Base-by-base conservation (phyloP, 768 basidiomycete genomes). In the Amanita rubescens region DNA sequence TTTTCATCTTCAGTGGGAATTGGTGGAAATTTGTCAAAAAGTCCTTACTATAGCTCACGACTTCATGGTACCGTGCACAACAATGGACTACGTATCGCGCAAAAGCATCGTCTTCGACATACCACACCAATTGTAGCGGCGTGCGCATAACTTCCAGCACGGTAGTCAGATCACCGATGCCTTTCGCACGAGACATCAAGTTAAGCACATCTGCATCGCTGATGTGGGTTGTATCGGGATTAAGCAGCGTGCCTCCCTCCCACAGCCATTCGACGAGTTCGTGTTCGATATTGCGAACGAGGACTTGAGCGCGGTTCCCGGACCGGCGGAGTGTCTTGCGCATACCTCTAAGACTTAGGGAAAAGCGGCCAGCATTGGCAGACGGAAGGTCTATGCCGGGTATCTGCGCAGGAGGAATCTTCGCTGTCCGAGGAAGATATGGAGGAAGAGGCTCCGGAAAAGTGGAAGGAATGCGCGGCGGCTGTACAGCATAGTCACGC, bases 41-140 rank as follows among this genome's bases (percentile, higher is more conserved):
- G 35, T 15, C 74, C 86, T 60, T 66, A 88, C 88, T 91, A 73
- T 83, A 92, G 69, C 85, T 87, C 60, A 91, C 84, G 55, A 92
- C 66, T 54, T 82, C 81, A 65, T 90, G 80, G 67, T 85, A 91
- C 34, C 89, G 74, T 38, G 88, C 87, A 55, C 86, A 84, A 58
- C 89, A 91, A 58, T 93, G 90, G 5, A 91, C 81, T 43, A 91
- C 79, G 60, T 88, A 91, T 30, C 90, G 76, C 25, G 85, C 81
- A 69, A 90, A 91, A 0, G 81, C 74, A 61, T 89, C 85, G 53
- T 85, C 77, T 5, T 71, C 60, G 55, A 85, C 81, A n/a, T 71
- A 75, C 90, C 90, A 92, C 3, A 90, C 74, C 17, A 91, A 74
- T 63, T 82, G 78, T 10, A 79, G 67, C 0, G 85, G 81, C 6